These are phyloP conservation scores for Citrus maxima DNA, from an alignment of 345 rosid genomes.

Conservation along the genomic window DNA sequence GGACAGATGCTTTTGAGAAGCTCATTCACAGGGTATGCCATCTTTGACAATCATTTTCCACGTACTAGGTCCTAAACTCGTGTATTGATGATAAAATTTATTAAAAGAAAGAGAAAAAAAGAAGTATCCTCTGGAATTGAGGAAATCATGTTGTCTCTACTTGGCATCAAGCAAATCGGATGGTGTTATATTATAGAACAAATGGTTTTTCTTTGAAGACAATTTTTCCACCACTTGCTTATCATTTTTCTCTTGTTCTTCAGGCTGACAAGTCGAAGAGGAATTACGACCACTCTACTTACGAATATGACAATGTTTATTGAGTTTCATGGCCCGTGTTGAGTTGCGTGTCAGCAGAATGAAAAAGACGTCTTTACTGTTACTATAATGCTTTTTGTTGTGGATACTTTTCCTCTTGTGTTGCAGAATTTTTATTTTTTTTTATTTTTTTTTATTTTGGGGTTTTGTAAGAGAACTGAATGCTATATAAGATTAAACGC, in stretches of 20 bases:
- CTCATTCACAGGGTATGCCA: slow-evolving; percentile 60
- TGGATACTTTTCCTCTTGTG: background rate
- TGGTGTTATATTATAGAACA: background rate
- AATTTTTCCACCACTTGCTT: background rate
- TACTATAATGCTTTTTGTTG: background rate
- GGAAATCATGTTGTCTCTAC: background rate
- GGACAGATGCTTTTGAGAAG: slow-evolving; percentile 86
- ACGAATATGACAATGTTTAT: slow-evolving; percentile 29
- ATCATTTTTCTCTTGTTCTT: background rate
- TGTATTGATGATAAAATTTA: background rate
- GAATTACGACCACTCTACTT: slow-evolving; percentile 17
- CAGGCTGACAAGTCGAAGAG: slow-evolving; percentile 72
- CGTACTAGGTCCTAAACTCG: background rate
- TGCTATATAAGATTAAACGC: background rate
- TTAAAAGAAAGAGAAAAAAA: no score
- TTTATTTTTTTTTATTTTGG: no score
- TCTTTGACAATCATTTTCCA: background rate
- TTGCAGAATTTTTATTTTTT: background rate
- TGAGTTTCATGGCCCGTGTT: slow-evolving; percentile 1
- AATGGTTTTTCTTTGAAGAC: no score
- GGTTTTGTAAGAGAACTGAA: background rate
- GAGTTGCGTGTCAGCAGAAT: background rate
- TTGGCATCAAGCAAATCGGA: background rate
- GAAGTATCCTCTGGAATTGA: background rate
- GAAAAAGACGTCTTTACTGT: background rate